Base-by-base conservation (phyloP, 257 asterid genomes). In the Ocimum tenuiflorum region DNA sequence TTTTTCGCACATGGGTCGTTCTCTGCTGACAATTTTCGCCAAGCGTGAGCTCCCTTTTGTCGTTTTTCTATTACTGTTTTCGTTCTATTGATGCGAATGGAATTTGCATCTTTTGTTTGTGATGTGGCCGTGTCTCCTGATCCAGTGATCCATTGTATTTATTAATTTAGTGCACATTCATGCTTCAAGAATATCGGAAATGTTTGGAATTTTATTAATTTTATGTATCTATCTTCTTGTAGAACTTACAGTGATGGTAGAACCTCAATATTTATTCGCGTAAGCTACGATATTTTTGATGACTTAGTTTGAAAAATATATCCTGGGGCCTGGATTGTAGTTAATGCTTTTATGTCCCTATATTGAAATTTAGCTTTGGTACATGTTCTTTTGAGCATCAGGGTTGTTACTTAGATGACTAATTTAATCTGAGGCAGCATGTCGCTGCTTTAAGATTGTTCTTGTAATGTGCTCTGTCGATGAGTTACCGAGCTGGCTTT, bases 31-130 rank as follows among this genome's bases (percentile, higher is more conserved):
- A 65, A 84, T 78, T 81, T 77, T 73, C 91, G 81, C 65, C 95
- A 84, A 80, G 88, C 97, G 99, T 92, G 81, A 92, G 96, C 72
- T 62, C 15, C 36, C 61, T 43, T 20, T 59, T 68, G 18, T 15
- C 6, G 15, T 17, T n/a, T 36, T 29, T 19, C 7, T 54, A 11
- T 55, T 11, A 12, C 12, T 52, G 9, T 14, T 42, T 38, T 56
- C n/a, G 0, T 36, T 43, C 38, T 29, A 47, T 52, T 68, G 6
- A 20, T 31, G 45, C 50, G 69, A n/a, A 45, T 49, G 46, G 74
- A 71, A 27, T 73, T 79, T 73, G 33, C 11, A 50, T 67, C 4
- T 27, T 27, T 47, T 55, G 6, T 55, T 41, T 19, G 20, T 73
- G 58, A 36, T 62, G 13, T 46, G 58, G 29, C 12, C 22, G 27